These are phyloP conservation scores for Plasmodium coatneyi DNA, from an alignment of 169 alveolate genomes.

Conservation along the genomic window DNA sequence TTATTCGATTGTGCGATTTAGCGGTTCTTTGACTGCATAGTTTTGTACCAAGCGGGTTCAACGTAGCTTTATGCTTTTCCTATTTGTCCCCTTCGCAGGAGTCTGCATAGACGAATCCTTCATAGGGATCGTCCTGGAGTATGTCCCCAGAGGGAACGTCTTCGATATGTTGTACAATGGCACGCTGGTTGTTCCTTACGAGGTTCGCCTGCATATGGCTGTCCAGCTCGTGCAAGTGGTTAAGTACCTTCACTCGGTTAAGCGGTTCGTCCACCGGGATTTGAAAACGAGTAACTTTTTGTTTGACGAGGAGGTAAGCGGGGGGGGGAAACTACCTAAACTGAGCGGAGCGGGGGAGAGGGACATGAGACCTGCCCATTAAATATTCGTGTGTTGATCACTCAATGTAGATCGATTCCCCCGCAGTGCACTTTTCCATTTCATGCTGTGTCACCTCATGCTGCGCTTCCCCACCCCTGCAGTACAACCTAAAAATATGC, in stretches of 20 bases:
- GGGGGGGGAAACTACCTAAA: not conserved
- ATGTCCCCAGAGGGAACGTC: conserved; percentile 81
- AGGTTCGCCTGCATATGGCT: conserved; percentile 77
- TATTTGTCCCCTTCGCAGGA: conserved; percentile 35
- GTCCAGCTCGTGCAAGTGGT: conserved; percentile 83
- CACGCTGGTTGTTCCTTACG: conserved; percentile 78
- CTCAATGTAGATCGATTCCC: not conserved
- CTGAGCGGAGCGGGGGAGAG: not conserved
- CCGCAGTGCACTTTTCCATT: not conserved
- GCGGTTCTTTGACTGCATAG: not conserved
- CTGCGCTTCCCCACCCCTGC: not conserved
- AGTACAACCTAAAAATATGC: conserved; percentile 83
- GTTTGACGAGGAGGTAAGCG: conserved; percentile 77
- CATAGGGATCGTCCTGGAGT: conserved; percentile 83
- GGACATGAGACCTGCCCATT: not conserved
- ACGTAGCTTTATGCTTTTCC: not conserved
- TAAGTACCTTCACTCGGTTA: conserved; percentile 79
- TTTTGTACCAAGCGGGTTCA: not conserved
- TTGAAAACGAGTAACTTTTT: conserved; percentile 86
- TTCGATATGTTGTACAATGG: conserved; percentile 82
- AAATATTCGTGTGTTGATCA: not conserved
- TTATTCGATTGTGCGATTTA: not conserved
- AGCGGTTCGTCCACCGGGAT: conserved; percentile 85
- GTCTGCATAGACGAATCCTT: conserved; percentile 85
- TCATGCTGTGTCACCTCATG: not conserved